Base-by-base conservation (phyloP, 2,329 filamentous ascomycete species). In the Diaporthe helianthi region DNA sequence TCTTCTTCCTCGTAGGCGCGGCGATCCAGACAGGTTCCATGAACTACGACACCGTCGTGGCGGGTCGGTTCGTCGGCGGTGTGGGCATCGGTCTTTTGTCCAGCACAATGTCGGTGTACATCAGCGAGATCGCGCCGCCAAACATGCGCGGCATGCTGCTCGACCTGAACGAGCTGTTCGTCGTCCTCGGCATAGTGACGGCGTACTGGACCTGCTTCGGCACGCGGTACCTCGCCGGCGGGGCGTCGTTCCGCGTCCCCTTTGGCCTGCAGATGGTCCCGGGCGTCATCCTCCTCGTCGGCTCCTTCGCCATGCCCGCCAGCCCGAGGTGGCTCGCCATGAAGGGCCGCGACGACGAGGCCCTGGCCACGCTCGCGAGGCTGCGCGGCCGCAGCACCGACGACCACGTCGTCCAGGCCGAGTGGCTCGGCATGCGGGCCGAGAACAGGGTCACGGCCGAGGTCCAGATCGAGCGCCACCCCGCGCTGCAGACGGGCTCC, bases 61-160 rank as follows among this genome's bases (percentile, higher is more conserved):
- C 80, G 33, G 87, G 87, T 24, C 80, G 87, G 24, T 87, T 87
- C 73, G 79, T 89, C 69, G 87, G 86, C 69, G 80, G 83, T 74
- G 80, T 87, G 69, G 84, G 83, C 26, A 82, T 87, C 26, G 85
- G 85, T 71, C 81, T 80, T 12, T 76, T 88, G 24, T 83, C 80
- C 1, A 85, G 84, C 79, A 84, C 84, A 24, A 74, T 75, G 12
- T 70, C 72, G 2, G 51, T 75, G 1, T 70, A 72, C 36, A 83
- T 76, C 38, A 74, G 74, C 47, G 76, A 77, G 72, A 73, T 78
- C 51, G 67, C 76, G 4, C 76, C 76, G 2, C 75, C 76, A 7
- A 72, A 77, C 41, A 70, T 76, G 15, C 68, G 76, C 38, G 76
- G 76, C 10, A 74, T 76, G 1, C 74, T 79, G 10, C 70, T 79